Evolutionary conservation across 257 asterid genomes (phyloP).

Genomic region (Orobanche coerulescens): DNA sequence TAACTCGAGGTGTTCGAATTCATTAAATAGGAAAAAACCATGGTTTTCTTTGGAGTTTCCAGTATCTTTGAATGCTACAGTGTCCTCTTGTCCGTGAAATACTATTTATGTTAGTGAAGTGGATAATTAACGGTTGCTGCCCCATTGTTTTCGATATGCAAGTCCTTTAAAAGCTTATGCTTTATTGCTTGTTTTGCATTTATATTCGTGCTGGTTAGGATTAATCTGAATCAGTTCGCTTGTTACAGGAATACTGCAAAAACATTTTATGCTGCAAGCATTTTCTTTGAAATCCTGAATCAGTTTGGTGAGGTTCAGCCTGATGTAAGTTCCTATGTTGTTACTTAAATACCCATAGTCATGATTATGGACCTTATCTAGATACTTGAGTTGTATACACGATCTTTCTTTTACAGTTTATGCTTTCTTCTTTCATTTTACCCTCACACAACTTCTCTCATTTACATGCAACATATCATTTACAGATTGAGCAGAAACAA

Average conservation of each 20-base stretch:
- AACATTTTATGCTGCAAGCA: slow-evolving; percentile 95
- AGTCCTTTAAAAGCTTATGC: neutral
- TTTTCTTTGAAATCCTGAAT: slow-evolving; percentile 82
- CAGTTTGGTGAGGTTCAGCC: slow-evolving; percentile 88
- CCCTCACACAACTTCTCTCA: neutral
- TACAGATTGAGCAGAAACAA: slow-evolving; percentile 94
- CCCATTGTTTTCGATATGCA: neutral
- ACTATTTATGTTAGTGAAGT: neutral
- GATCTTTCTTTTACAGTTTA: neutral
- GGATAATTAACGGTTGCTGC: neutral
- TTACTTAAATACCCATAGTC: neutral
- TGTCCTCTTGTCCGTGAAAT: neutral
- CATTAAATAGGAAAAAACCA: neutral
- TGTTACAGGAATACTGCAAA: slow-evolving; percentile 85
- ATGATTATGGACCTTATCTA: neutral
- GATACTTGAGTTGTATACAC: neutral
- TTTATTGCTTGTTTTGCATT: neutral
- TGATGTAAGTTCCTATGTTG: slow-evolving; percentile 52
- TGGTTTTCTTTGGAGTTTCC: neutral
- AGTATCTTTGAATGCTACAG: neutral
- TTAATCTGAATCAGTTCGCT: neutral
- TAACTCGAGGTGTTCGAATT: neutral
- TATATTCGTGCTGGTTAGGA: slow-evolving; percentile 7
- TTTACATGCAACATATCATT: neutral
- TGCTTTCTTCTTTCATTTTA: neutral